phyloP scores from a whole-genome alignment of 139 green algal genomes.

The Monoraphidium neglectum region DNA sequence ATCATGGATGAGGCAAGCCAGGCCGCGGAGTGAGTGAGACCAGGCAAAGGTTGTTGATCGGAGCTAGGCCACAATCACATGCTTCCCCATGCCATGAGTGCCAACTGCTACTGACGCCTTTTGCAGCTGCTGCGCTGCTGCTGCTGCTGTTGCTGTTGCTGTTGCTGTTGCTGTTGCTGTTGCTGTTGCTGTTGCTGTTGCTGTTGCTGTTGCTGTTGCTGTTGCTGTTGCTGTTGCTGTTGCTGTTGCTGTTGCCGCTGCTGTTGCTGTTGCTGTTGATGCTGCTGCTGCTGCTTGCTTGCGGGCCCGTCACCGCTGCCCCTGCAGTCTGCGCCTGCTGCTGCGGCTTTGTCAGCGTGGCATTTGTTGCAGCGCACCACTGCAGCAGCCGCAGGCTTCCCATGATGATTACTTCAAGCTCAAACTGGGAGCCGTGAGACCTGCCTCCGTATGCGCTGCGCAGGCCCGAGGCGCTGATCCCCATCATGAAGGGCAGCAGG shows the following conservation, averaged over 20 bases:
- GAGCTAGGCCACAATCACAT: constrained; percentile 25
- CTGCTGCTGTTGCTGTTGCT: not conserved
- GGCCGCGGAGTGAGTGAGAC: constrained; percentile 5
- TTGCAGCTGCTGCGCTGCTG: not conserved
- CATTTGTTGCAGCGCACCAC: too few species aligned
- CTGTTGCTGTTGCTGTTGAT: too few species aligned
- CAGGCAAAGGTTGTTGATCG: constrained; percentile 15
- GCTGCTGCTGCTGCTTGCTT: too few species aligned
- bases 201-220: not conserved
- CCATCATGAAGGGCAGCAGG: constrained; percentile 61
- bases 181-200: constrained; percentile 1
- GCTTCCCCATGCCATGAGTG: not conserved
- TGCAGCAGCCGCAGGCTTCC: constrained; percentile 46
- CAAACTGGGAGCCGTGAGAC: constrained; percentile 33
- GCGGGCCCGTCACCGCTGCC: too few species aligned
- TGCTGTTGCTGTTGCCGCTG: not conserved
- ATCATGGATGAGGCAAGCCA: constrained; percentile 21
- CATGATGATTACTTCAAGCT: constrained; percentile 37
- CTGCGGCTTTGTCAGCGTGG: too few species aligned
- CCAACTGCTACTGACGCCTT: not conserved
- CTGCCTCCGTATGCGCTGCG: constrained; percentile 5
- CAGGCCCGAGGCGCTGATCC: constrained; percentile 73
- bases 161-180: not conserved
- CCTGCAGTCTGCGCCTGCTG: too few species aligned
- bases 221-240: not conserved